These are phyloP conservation scores for Starmerella tilneyi DNA, from an alignment of 805 yeast genomes.

Conservation along the genomic window DNA sequence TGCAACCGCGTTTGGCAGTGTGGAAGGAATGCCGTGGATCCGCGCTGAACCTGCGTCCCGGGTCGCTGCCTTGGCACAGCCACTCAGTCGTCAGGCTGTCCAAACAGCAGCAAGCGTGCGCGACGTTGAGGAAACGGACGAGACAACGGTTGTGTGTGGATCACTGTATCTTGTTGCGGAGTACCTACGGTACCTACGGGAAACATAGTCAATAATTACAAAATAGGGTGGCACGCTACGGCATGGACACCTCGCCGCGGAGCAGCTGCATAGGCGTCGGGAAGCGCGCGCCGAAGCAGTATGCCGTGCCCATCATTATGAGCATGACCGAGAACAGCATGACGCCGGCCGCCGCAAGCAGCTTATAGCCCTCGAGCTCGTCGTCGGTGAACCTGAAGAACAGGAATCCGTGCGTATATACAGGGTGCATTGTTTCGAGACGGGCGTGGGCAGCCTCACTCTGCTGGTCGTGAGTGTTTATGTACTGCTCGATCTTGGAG, in stretches of 20 bases:
- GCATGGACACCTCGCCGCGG: constrained; percentile 8
- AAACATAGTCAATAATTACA: neutral
- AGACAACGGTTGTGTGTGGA: constrained; percentile 49
- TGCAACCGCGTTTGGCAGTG: constrained; percentile 53
- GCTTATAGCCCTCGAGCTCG: constrained; percentile 16
- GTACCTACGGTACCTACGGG: constrained; percentile 5
- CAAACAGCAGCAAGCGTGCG: constrained; percentile 21
- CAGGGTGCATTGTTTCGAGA: constrained; percentile 1
- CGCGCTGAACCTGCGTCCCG: constrained; percentile 36
- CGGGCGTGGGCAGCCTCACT: constrained; percentile 15
- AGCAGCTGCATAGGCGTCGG: constrained; percentile 15
- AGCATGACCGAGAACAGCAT: constrained; percentile 11
- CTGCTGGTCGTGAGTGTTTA: constrained; percentile 39
- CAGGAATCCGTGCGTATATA: neutral
- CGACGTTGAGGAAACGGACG: constrained; percentile 18
- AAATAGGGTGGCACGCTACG: no score
- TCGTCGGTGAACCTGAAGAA: constrained; percentile 11
- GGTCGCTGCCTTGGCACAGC: constrained; percentile 26
- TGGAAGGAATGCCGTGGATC: constrained; percentile 95
- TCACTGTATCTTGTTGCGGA: constrained; percentile 60
- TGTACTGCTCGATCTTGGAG: constrained; percentile 80
- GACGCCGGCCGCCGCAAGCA: constrained; percentile 13
- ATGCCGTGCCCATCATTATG: constrained; percentile 21
- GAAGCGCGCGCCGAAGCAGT: constrained; percentile 19
- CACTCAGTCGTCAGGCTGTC: constrained; percentile 25